Base-by-base conservation (phyloP, 441 rosid genomes). In the Adansonia grandidieri region DNA sequence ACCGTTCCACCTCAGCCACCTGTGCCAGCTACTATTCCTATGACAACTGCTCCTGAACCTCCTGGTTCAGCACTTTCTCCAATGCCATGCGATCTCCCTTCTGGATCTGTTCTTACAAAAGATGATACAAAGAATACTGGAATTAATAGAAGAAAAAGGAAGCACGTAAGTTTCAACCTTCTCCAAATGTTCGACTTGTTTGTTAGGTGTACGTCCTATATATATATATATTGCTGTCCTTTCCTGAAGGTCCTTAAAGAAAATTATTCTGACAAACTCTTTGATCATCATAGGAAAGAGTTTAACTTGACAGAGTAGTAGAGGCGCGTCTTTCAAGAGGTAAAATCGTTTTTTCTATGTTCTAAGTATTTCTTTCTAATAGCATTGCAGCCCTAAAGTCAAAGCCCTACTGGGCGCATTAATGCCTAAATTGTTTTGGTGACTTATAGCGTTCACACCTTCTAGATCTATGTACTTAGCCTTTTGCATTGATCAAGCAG, bases 131-230 rank as follows among this genome's bases (percentile, higher is more conserved):
- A 98, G 84, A 91, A 71, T 78, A 71, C 82, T 82, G 96, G 89
- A 77, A 82, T 86, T 58, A 98, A 94, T 78, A 88, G 97, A 67
- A 88, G 96, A 85, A 93, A 93, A 86, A 89, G 98, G 80, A 94
- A 93, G 98, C 90, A 87, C 19, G 89, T 83, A 42, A 64, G 66
- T 53, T 72, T 63, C 77, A 7, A 53, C 40, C 54, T 50, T 28
- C 48, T 32, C 37, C 37, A 3, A 58, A 44, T 7, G 22, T 45
- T 8, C 22, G 8, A 13, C 44, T 71, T 48, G 68, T n/a, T 24
- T 24, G 32, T 32, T 70, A 53, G 51, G 51, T 32, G 9, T 20
- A 13, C 0, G 0, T n/a, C n/a, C n/a, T n/a, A n/a, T n/a, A 45
- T 11, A 67, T 53, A n/a, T 14, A 65, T 65, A 40, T 14, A 40